Base-by-base conservation (phyloP, 1,284 basidiomycete genomes). In the Ceratorhiza oryzae-sativae region DNA sequence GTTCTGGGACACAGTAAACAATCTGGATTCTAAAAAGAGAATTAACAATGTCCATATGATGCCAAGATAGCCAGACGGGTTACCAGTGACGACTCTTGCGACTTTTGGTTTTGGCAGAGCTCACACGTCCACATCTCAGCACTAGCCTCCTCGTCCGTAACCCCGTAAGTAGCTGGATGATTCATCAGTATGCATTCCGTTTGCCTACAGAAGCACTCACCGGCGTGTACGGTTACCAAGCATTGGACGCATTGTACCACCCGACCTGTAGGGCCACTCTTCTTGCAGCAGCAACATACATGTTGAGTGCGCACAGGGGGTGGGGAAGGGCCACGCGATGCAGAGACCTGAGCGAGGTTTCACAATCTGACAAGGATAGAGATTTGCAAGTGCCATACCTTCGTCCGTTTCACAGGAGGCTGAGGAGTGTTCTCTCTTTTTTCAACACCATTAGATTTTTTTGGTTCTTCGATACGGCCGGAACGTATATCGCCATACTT, bases 401-500 rank as follows among this genome's bases (percentile, higher is more conserved):
- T 91, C 4, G 86, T 80, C 53, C 90, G 86, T 78, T 95, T 95
- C 6, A 83, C 76, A 20, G 81, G 81, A 12, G 88, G 86, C 18
- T 84, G 86, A 1, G 92, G 92, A 0, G 92, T 92, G 20, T 90
- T 91, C 77, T 93, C 92, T 36, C 92, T 84, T 83, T 94, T 94
- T 75, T 92, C 89, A 5, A 68, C 8, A 76, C 77, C 70, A 75
- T 84, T 86, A 8, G 78, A 77, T 80, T 86, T 88, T 56, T 82
- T 82, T n/a, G 77, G 63, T 18, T 68, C 74, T 15, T 60, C 68
- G n/a, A 67, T 65, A 20, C 65, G 49, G 15, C 67, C 53, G 32
- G 61, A 51, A 76, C 90, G 91, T 49, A 93, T 81, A 76, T 95
- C 93, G 0, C 93, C 94, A 78, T 96, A 96, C 80, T 95, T 95